Percentiles rank a stretch among this genome's conserved stretches.
phyloP scores from a whole-genome alignment of 345 rosid genomes.

The Hibiscus mutabilis region DNA sequence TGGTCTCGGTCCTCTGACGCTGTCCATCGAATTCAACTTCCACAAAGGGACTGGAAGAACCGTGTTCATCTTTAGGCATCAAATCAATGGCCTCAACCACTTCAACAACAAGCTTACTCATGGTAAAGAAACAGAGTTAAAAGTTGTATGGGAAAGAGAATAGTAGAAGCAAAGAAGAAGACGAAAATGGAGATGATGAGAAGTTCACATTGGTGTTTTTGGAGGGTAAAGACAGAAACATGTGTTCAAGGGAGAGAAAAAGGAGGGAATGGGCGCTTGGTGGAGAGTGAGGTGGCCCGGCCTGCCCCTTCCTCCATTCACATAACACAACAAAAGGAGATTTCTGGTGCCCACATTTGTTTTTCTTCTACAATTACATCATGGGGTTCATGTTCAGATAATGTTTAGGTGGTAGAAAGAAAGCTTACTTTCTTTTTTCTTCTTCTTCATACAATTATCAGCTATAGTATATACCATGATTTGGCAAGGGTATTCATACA shows the following conservation, averaged over 20 bases:
- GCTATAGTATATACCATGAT: no score
- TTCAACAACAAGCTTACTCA: conserved; percentile 69
- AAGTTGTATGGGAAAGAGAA: not conserved
- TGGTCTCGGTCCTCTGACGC: conserved; percentile 55
- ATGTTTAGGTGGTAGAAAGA: conserved; percentile 1
- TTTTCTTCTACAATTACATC: not conserved
- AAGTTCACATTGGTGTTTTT: conserved; percentile 14
- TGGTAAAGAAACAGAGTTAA: no score
- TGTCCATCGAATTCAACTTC: conserved; percentile 58
- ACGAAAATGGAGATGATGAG: conserved; percentile 17
- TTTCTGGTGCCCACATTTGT: conserved; percentile 18
- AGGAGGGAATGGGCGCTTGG: not conserved
- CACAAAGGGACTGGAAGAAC: conserved; percentile 67
- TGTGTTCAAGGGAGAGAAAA: conserved; percentile 6
- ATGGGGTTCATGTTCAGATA: not conserved
- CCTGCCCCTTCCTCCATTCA: not conserved
- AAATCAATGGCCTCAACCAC: conserved; percentile 71
- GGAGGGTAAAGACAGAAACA: conserved; percentile 30
- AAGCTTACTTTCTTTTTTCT: not conserved
- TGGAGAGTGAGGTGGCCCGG: no score
- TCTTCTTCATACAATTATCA: no score
- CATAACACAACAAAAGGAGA: conserved; percentile 2
- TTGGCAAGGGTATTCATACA: no score
- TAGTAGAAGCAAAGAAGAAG: conserved; percentile 1
- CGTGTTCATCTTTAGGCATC: conserved; percentile 78